A percentile compares a stretch with the other conserved stretches of the same genome.
phyloP scores from a whole-genome alignment of 352 stramenopile genomes.

The Phytopythium delawarense region DNA sequence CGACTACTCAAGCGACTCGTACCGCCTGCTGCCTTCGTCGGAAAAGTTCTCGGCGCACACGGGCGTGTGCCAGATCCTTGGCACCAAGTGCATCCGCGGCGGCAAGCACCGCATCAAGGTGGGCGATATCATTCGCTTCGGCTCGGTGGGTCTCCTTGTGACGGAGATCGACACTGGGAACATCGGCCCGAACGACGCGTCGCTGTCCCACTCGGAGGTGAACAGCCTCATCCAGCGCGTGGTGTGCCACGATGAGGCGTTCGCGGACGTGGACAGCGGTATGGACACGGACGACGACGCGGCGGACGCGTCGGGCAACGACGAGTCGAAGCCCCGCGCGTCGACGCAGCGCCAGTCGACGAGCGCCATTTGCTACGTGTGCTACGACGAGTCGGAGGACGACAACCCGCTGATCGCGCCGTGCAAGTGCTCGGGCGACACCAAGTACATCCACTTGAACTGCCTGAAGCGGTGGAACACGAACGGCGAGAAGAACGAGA shows the following conservation, averaged over 20 bases:
- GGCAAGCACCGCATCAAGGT: constrained; percentile 78
- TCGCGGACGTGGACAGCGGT: constrained; percentile 76
- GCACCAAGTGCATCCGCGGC: constrained; percentile 82
- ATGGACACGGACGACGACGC: constrained; percentile 85
- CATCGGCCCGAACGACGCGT: constrained; percentile 62
- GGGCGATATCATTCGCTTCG: constrained; percentile 86
- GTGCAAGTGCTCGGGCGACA: constrained; percentile 94
- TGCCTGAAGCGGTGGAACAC: constrained; percentile 95
- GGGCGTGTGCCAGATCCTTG: constrained; percentile 83
- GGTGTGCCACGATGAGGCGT: constrained; percentile 73
- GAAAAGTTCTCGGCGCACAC: constrained; percentile 87
- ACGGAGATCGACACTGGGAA: constrained; percentile 81
- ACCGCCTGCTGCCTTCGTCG: constrained; percentile 77
- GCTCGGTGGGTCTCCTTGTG: constrained; percentile 74
- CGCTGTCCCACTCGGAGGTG: constrained; percentile 68
- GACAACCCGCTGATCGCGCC: constrained; percentile 92
- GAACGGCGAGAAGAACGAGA: constrained; percentile 87
- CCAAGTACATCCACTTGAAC: constrained; percentile 95
- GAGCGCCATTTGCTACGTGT: constrained; percentile 84
- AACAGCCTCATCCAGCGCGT: constrained; percentile 79
- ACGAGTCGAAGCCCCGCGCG: constrained; percentile 72
- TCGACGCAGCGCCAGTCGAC: constrained; percentile 73
- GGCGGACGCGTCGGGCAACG: constrained; percentile 79
- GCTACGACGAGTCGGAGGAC: constrained; percentile 83
- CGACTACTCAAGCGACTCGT: constrained; percentile 84